Evolutionary conservation across 257 asterid species (phyloP).

Genomic region (Solanum dulcamara): DNA sequence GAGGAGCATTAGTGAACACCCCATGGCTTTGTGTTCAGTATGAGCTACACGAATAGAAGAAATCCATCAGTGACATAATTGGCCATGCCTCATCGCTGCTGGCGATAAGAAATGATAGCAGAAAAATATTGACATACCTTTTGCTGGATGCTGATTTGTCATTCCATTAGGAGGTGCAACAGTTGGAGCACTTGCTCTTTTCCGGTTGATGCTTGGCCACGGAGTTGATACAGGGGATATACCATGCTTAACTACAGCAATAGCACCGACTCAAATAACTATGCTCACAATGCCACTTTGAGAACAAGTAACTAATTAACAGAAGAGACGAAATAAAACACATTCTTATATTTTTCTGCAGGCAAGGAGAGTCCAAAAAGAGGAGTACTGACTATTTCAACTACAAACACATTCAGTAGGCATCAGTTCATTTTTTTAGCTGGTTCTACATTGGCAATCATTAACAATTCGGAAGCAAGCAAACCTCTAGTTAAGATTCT

Average conservation of each 20-base stretch:
- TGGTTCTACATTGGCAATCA: neutral
- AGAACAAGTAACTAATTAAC: neutral
- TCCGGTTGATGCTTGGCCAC: constrained; percentile 29
- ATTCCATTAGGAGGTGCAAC: constrained; percentile 33
- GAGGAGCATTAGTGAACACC: constrained; percentile 28
- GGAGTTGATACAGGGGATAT: constrained; percentile 33
- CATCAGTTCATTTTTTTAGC: neutral
- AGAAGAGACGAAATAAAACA: neutral
- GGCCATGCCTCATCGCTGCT: neutral
- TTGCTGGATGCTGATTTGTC: constrained; percentile 22
- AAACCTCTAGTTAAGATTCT: neutral
- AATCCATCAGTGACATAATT: neutral
- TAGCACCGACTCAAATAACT: neutral
- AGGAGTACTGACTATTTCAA: neutral
- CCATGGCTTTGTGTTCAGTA: constrained; percentile 19
- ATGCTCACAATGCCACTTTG: neutral
- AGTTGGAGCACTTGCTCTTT: constrained; percentile 31
- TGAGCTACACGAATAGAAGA: constrained; percentile 38
- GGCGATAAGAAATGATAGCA: neutral
- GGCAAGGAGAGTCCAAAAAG: neutral
- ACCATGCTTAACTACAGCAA: constrained; percentile 32
- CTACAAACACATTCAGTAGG: neutral
- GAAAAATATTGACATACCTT: constrained; percentile 30
- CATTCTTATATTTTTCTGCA: neutral
- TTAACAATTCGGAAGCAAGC: neutral